Conservation (phyloP, 176 grass and related monocot genomes). For the Carex scoparia region DNA sequence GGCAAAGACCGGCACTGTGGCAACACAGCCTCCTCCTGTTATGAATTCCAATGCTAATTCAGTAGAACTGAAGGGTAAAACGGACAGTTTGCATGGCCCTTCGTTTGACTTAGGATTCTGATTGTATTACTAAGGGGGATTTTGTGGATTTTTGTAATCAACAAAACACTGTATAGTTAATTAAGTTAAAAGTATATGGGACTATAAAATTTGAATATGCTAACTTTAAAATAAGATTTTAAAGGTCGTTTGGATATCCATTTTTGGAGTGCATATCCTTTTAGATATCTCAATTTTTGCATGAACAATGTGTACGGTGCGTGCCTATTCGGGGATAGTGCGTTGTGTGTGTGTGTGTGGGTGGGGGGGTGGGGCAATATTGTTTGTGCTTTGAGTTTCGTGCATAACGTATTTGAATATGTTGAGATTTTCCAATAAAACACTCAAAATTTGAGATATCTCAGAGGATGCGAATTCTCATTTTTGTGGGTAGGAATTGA, state of each 20-base stretch:
- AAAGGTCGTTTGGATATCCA: neutral
- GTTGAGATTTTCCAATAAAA: no score
- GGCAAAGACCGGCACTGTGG: constrained; percentile 4
- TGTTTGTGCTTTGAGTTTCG: no score
- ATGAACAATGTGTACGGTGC: no score
- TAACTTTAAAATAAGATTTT: constrained; percentile 20
- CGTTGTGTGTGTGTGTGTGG: no score
- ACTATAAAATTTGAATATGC: constrained; percentile 1
- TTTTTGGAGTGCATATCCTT: no score
- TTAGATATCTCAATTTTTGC: no score
- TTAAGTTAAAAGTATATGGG: neutral
- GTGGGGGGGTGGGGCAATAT: no score
- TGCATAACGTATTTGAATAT: no score
- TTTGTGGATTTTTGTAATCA: neutral
- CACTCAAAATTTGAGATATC: no score
- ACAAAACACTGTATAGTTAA: constrained; percentile 11
- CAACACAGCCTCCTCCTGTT: constrained; percentile 11
- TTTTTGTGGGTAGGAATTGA: neutral
- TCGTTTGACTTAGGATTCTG: constrained; percentile 54
- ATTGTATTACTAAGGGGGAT: neutral
- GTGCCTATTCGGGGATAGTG: no score
- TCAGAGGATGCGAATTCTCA: no score
- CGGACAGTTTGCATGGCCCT: constrained; percentile 29
- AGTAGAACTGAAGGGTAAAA: constrained; percentile 27
- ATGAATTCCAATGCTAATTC: constrained; percentile 12